These are phyloP conservation scores for Trametes coccinea DNA, from an alignment of 768 basidiomycete genomes.

Conservation along the genomic window DNA sequence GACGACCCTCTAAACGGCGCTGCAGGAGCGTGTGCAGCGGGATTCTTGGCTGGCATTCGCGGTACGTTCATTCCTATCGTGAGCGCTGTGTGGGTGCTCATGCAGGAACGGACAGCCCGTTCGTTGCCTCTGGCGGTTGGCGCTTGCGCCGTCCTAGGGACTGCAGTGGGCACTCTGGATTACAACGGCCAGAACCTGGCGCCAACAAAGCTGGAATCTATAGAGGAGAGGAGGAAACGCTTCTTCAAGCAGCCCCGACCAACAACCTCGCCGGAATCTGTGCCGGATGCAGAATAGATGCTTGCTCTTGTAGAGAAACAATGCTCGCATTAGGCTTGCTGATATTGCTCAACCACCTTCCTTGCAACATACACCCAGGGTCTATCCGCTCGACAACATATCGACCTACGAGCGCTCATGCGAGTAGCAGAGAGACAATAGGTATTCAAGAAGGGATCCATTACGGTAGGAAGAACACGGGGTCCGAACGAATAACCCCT, in stretches of 20 bases:
- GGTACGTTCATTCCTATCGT: slow-evolving; percentile 44
- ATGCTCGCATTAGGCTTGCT: neutral
- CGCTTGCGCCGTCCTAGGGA: slow-evolving; percentile 77
- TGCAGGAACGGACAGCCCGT: slow-evolving; percentile 50
- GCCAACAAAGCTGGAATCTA: slow-evolving; percentile 45
- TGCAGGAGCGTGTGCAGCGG: slow-evolving; percentile 89
- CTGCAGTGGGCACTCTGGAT: slow-evolving; percentile 78
- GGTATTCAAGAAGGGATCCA: too few relatives aligned
- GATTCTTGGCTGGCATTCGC: slow-evolving; percentile 86
- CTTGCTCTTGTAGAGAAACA: slow-evolving; percentile 10
- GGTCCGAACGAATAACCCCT: too few relatives aligned
- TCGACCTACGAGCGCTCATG: too few relatives aligned
- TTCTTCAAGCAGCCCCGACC: slow-evolving; percentile 80
- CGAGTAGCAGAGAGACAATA: too few relatives aligned
- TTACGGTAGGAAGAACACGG: too few relatives aligned
- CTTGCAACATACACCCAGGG: too few relatives aligned
- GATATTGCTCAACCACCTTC: neutral
- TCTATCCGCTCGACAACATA: too few relatives aligned
- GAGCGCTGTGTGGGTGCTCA: neutral
- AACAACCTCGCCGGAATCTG: slow-evolving; percentile 43
- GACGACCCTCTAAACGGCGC: slow-evolving; percentile 84
- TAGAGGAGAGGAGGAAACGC: slow-evolving; percentile 69
- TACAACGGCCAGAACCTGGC: slow-evolving; percentile 64
- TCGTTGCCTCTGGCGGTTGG: slow-evolving; percentile 83
- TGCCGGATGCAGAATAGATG: slow-evolving; percentile 31